Evolutionary conservation across 768 basidiomycete genomes (phyloP).

Genomic region (Tulasnella sp.): DNA sequence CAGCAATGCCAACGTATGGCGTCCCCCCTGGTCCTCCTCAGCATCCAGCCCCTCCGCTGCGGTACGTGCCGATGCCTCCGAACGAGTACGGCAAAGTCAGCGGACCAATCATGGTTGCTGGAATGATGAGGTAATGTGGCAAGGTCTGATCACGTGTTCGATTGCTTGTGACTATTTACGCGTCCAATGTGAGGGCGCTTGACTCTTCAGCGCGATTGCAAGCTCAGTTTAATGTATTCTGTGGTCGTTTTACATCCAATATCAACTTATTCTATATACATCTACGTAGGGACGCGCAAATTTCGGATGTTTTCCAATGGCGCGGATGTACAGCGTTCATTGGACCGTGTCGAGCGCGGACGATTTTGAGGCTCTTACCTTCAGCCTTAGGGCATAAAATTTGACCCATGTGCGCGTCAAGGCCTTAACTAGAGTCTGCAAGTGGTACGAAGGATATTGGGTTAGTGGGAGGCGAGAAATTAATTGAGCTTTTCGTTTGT

Average conservation of each 20-base stretch:
- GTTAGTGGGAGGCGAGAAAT: too few relatives aligned
- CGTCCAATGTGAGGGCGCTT: background rate
- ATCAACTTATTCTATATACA: background rate
- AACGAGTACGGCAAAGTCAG: conserved; percentile 13
- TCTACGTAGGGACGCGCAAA: too few relatives aligned
- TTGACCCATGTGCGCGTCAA: too few relatives aligned
- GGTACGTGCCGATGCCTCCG: conserved; percentile 5
- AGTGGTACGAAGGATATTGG: too few relatives aligned
- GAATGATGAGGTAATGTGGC: conserved; percentile 11
- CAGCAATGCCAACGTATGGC: conserved; percentile 6
- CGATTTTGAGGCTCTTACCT: too few relatives aligned
- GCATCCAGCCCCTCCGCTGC: conserved; percentile 2
- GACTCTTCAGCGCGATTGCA: too few relatives aligned
- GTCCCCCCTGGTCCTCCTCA: conserved; percentile 10
- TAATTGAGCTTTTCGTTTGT: too few relatives aligned
- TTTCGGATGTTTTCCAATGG: too few relatives aligned
- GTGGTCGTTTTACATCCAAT: background rate
- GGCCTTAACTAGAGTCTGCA: too few relatives aligned
- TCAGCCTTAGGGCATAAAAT: too few relatives aligned
- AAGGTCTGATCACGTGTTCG: background rate
- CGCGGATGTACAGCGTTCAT: too few relatives aligned
- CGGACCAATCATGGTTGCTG: conserved; percentile 12
- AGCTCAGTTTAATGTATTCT: background rate
- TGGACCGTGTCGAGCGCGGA: too few relatives aligned
- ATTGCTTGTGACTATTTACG: background rate